Evolutionary conservation across 257 asterid genomes (phyloP).

Genomic region (Solanum tarijense): DNA sequence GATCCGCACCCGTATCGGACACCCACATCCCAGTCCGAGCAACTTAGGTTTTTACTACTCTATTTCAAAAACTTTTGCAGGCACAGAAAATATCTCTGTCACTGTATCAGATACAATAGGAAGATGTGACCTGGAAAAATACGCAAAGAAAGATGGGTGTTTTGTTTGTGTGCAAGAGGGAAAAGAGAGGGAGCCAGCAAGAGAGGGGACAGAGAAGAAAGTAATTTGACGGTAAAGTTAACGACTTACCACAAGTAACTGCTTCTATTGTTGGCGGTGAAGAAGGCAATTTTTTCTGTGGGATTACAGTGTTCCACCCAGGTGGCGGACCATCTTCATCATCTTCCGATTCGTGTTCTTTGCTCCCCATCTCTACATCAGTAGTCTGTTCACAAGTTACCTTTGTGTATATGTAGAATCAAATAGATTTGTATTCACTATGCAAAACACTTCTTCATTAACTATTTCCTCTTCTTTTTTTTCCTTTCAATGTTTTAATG

Average conservation of each 20-base stretch:
- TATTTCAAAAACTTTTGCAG: too few species aligned
- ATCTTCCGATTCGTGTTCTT: slow-evolving; percentile 29
- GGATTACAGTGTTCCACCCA: slow-evolving; percentile 10
- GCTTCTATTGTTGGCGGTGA: slow-evolving; percentile 4
- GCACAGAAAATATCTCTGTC: too few species aligned
- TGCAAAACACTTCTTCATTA: not conserved
- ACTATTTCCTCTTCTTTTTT: too few species aligned
- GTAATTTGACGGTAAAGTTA: not conserved
- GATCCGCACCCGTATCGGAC: too few species aligned
- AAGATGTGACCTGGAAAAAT: too few species aligned
- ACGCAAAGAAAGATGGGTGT: too few species aligned
- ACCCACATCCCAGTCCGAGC: too few species aligned
- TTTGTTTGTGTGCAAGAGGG: not conserved
- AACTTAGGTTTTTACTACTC: too few species aligned
- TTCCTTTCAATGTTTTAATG: not conserved
- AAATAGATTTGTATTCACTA: not conserved
- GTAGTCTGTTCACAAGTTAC: slow-evolving; percentile 19
- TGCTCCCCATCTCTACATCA: slow-evolving; percentile 33
- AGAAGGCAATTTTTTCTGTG: not conserved
- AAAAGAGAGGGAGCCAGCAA: not conserved
- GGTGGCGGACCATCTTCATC: slow-evolving; percentile 43
- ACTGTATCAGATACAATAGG: too few species aligned
- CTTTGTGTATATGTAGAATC: slow-evolving; percentile 9
- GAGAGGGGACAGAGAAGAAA: not conserved
- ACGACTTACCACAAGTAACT: slow-evolving; percentile 16